A percentile compares a stretch with the other conserved stretches of the same genome.
These are phyloP conservation scores for Triticum turgidum DNA, from an alignment of 176 grass and related monocot genomes.

Conservation along the genomic window DNA sequence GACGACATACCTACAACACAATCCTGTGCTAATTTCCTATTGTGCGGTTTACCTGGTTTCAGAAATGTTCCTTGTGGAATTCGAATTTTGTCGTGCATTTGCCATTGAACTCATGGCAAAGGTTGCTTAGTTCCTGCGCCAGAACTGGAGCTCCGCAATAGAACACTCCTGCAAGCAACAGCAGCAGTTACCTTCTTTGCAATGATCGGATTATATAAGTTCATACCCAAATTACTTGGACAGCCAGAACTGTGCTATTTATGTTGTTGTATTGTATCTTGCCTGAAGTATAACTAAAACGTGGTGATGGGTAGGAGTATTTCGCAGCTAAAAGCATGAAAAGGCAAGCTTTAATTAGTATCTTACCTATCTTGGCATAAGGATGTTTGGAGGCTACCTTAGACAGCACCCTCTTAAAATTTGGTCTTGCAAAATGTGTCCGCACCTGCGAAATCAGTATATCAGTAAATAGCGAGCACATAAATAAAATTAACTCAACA, in stretches of 20 bases:
- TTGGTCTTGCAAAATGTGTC: slow-evolving; percentile 95
- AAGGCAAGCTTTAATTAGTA: background rate
- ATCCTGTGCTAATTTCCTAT: slow-evolving; percentile 18
- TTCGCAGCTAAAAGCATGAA: background rate
- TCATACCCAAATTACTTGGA: background rate
- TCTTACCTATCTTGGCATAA: slow-evolving; percentile 80
- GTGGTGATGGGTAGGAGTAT: background rate
- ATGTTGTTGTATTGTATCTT: background rate
- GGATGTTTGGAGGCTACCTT: slow-evolving; percentile 70
- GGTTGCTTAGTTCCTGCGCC: slow-evolving; percentile 73
- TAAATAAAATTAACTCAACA: background rate
- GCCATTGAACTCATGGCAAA: slow-evolving; percentile 69
- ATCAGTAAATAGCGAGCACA: background rate
- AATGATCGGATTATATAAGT: slow-evolving; percentile 10
- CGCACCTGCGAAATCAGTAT: slow-evolving; percentile 52
- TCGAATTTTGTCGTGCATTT: slow-evolving; percentile 76
- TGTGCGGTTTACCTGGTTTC: slow-evolving; percentile 26
- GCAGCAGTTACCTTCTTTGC: slow-evolving; percentile 22
- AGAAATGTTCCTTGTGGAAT: slow-evolving; percentile 99
- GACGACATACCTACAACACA: slow-evolving; percentile 20
- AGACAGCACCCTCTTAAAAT: slow-evolving; percentile 83
- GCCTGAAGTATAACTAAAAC: background rate
- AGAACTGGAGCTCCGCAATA: slow-evolving; percentile 82
- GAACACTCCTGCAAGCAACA: slow-evolving; percentile 76
- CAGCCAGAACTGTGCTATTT: background rate